Base-by-base conservation (phyloP, 2,329 filamentous ascomycete genomes). In the Neonectria neomacrospora region DNA sequence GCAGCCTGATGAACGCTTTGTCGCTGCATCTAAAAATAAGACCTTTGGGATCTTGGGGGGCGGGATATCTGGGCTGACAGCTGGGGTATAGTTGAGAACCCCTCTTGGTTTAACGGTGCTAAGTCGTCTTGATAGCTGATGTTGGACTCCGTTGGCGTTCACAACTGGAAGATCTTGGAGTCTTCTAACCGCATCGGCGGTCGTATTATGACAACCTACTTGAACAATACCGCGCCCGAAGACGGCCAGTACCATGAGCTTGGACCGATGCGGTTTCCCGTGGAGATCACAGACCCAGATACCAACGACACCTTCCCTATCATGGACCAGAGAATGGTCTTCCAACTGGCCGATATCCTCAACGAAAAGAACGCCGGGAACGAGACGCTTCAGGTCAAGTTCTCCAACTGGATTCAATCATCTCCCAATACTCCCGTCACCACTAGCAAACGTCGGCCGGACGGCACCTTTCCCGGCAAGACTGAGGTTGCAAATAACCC, bases 321-420 rank as follows among this genome's bases (percentile, higher is more conserved):
- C 30, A 50, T 34, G 10, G 54, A 57, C n/a, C 54, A 57, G 26
- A 34, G 44, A 26, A 57, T 57, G 44, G 48, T 47, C 1, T 57
- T 57, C 9, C 54, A 57, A 18, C 18, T 57, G 8, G 54, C 54
- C 8, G 54, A 57, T 12, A 39, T 37, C n/a, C 45, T 57, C 7
- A 57, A 57, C 7, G 32, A 57, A 22, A 50, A 41, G 22, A 57
- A 57, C n/a, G 22, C 78, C 45, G 76, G 86, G 67, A 75, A 77
- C 67, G 73, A 74, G 52, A 78, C 82, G 39, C 77, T 84, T 23
- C 80, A 79, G 23, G 83, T 90, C 44, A 85, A 88, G 50, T 88
- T 90, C 69, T 90, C 90, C 67, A 82, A 83, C 2, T 90, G 87
- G 86, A 83, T 87, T 41, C 86, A 90, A 70, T 79, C 73, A 55